Evolutionary conservation across 2,329 filamentous ascomycete genomes (phyloP), one percentile per base, ranked within the genome.

Genomic region (Aspergillus pseudonomiae): DNA sequence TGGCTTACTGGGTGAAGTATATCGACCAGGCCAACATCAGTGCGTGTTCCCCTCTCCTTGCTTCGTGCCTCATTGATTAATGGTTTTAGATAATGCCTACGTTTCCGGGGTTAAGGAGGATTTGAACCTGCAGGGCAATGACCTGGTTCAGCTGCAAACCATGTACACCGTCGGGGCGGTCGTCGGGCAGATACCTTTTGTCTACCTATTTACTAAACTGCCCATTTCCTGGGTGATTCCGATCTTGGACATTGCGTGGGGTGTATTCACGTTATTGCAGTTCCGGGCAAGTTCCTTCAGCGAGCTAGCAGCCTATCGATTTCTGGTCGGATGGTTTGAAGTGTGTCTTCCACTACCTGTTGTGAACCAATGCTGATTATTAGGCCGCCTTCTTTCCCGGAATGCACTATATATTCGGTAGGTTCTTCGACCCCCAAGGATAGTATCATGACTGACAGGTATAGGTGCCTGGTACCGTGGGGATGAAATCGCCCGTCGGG

Each of bases 1-100:
- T 87, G 2, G 79, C 82, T 0, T 86, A 86, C 65, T 87, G 84
- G 81, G 80, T 83, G 57, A 86, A 86, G 70, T 85, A 86, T 63
- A 80, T 87, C 10, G 84, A 86, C 65, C 83, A 86, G 66, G 75
- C 81, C 4, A 86, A 86, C 60, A 78, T 86, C 57, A 86, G 83
- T 85, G 65, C 57, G 77, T 66, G 14, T 30, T 9, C 9, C 14
- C 1, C 4, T 16, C 34, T 12, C 16, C 24, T 30, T 7, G 3
- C 19, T 16, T 4, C 6, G 6, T 16, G 5, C 4, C 6, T 36
- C 14, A 2, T 16, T 6, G 6, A 16, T 36, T 36, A 16, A 36
- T 16, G 14, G 34, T 16, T 36, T 36, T 36, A 84, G 82, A 84
- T 65, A 86, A 85, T 77, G 84, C 84, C 1, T 86, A 86, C 59